Evolutionary conservation across 108 stramenopile genomes (phyloP).

Genomic region (Nannochloropsis salina): DNA sequence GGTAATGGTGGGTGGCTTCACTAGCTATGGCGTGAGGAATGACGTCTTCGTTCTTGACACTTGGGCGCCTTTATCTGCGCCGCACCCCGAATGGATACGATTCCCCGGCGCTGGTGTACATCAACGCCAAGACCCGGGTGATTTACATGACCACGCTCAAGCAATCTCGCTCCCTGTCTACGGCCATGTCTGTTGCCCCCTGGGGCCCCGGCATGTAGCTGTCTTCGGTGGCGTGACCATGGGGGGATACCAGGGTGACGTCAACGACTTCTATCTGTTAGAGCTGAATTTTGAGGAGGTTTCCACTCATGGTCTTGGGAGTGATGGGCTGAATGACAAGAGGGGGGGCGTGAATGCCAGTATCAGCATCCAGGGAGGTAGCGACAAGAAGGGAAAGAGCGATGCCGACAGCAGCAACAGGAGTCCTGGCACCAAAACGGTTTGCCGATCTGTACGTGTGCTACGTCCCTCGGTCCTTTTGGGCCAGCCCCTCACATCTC

Average conservation of each 20-base stretch:
- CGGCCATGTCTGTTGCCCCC: background rate
- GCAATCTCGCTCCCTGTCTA: background rate
- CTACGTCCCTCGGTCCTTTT: background rate
- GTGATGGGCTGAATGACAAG: no score
- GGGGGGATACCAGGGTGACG: background rate
- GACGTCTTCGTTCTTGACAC: constrained; percentile 17
- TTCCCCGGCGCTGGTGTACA: background rate
- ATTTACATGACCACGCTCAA: background rate
- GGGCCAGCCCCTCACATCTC: background rate
- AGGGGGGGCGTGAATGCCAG: no score
- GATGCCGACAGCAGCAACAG: background rate
- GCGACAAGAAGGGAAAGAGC: background rate
- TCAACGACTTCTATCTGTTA: background rate
- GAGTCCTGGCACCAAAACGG: background rate
- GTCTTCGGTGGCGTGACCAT: constrained; percentile 7
- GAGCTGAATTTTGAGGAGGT: background rate
- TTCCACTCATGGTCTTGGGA: no score
- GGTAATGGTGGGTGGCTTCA: constrained; percentile 16
- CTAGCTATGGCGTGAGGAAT: constrained; percentile 15
- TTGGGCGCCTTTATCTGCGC: background rate
- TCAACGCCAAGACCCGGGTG: background rate
- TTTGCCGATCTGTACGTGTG: background rate
- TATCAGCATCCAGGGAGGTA: no score
- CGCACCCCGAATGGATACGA: background rate
- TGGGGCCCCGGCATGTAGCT: background rate